phyloP scores from a whole-genome alignment of 257 asterid species.

The Jacaranda mimosifolia region DNA sequence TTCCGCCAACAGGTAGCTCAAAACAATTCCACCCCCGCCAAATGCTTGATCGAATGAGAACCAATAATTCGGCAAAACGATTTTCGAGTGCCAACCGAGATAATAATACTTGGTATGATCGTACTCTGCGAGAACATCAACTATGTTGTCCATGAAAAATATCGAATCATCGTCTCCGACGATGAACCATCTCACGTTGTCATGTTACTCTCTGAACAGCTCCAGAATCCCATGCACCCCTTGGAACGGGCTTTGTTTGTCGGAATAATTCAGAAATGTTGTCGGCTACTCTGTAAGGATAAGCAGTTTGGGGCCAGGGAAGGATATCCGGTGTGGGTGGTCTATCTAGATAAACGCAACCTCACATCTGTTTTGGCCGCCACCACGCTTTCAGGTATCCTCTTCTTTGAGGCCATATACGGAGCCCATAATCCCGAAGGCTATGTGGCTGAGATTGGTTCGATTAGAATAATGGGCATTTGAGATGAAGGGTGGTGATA shows the following conservation, averaged over 20 bases:
- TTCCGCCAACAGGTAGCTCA: constrained; percentile 63
- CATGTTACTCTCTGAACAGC: constrained; percentile 50
- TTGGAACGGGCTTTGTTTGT: constrained; percentile 43
- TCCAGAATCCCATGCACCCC: constrained; percentile 63
- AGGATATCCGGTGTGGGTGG: constrained; percentile 57
- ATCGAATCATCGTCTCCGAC: constrained; percentile 76
- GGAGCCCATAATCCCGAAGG: constrained; percentile 68
- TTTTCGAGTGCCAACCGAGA: constrained; percentile 70
- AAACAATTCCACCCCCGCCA: constrained; percentile 70
- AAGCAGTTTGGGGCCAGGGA: constrained; percentile 64
- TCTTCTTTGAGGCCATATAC: constrained; percentile 58
- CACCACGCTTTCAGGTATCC: constrained; percentile 72
- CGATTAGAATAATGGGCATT: neutral
- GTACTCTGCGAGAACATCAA: constrained; percentile 50
- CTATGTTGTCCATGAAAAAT: constrained; percentile 61
- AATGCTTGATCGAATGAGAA: constrained; percentile 67
- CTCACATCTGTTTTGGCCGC: constrained; percentile 62
- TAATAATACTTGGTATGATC: constrained; percentile 62
- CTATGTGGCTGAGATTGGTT: constrained; percentile 62
- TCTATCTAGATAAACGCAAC: constrained; percentile 57
- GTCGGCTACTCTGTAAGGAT: constrained; percentile 58
- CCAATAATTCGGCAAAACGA: constrained; percentile 57
- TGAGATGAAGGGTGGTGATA: neutral
- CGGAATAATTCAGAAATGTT: constrained; percentile 39
- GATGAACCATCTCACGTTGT: constrained; percentile 59